phyloP scores from a whole-genome alignment of 169 alveolate genomes.

The Cryptosporidium muris region DNA sequence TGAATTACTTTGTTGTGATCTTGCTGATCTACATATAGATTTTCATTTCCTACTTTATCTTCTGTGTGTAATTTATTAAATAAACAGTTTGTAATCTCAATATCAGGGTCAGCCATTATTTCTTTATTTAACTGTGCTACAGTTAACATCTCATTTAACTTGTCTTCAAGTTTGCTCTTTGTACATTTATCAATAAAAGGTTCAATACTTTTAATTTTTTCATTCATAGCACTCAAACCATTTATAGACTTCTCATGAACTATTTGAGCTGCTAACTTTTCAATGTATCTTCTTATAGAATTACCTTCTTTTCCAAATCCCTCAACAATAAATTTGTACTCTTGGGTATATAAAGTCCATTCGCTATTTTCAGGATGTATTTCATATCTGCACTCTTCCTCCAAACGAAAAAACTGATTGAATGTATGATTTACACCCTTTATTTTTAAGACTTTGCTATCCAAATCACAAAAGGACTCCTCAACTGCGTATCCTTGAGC shows the following conservation, averaged over 20 bases:
- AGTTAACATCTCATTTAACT: too few relatives aligned
- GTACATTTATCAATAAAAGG: not conserved
- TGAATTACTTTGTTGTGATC: too few relatives aligned
- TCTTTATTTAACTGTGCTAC: too few relatives aligned
- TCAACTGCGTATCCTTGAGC: conserved; percentile 17
- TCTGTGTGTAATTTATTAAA: too few relatives aligned
- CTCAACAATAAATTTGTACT: not conserved
- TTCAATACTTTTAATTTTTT: not conserved
- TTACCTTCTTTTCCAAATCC: not conserved
- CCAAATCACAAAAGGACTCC: conserved; percentile 9
- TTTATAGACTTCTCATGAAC: conserved; percentile 13
- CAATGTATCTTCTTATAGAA: conserved; percentile 1
- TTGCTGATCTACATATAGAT: too few relatives aligned
- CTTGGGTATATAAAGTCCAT: conserved; percentile 18
- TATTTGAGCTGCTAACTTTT: not conserved
- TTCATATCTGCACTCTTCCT: conserved; percentile 4
- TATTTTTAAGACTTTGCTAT: not conserved
- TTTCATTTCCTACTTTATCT: too few relatives aligned
- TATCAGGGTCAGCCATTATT: too few relatives aligned
- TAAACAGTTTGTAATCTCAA: too few relatives aligned
- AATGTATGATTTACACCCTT: conserved; percentile 28
- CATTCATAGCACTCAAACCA: conserved; percentile 32
- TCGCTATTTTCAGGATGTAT: not conserved
- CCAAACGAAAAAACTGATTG: not conserved
- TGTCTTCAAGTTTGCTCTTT: too few relatives aligned